These are phyloP conservation scores for Trametes polyzona DNA, from an alignment of 1,284 basidiomycete genomes.

Conservation along the genomic window DNA sequence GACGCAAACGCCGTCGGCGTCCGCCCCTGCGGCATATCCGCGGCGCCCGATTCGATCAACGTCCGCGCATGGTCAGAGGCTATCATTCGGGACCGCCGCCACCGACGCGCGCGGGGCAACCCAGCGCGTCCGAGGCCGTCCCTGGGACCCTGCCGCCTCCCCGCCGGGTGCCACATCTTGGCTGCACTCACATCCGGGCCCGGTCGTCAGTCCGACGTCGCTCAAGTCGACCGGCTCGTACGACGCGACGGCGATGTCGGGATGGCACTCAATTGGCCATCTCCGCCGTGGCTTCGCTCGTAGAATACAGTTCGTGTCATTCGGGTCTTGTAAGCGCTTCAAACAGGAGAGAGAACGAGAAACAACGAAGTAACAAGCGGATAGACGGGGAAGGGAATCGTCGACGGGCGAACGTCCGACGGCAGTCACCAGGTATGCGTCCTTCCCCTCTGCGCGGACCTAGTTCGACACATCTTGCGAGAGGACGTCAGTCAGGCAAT, in stretches of 20 bases:
- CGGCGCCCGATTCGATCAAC: conserved; percentile 3
- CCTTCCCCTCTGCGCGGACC: conserved; percentile 2
- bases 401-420: conserved; percentile 12
- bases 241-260: background rate
- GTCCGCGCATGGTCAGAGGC: conserved; percentile 1
- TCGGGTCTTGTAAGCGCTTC: conserved; percentile 14
- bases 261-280: background rate
- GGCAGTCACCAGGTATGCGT: conserved; percentile 19
- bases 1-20: background rate
- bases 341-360: conserved; percentile 1
- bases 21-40: conserved; percentile 6
- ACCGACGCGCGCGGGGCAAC: background rate
- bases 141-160: background rate
- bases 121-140: background rate
- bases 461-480: background rate
- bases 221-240: background rate
- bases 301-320: conserved; percentile 25
- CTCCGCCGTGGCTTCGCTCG: conserved; percentile 1
- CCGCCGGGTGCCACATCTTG: background rate
- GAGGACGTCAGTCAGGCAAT: conserved; percentile 2
- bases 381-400: background rate
- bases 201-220: background rate
- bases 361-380: conserved; percentile 9
- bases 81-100: conserved; percentile 11
- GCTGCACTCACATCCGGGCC: background rate